Base-by-base conservation (phyloP, 495 filamentous ascomycete species). In the Terfezia claveryi region DNA sequence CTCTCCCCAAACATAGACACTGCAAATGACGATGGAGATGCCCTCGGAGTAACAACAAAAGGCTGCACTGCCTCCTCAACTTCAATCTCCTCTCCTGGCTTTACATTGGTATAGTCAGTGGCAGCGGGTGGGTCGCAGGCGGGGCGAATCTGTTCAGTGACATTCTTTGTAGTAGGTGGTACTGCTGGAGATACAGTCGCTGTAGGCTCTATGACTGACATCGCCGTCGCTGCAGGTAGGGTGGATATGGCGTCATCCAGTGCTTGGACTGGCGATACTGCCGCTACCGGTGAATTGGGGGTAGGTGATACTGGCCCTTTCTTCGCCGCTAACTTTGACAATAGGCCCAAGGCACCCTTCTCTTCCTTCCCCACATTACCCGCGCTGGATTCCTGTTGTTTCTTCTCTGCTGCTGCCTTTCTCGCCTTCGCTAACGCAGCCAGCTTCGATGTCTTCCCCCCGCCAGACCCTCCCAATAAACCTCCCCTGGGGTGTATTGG, bases 351-450 rank as follows among this genome's bases (percentile, higher is more conserved):
- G n/a, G 58, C 50, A 53, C 55, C 41, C 32, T 54, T 58, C 38
- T 65, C 49, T 20, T 56, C 59, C 52, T 50, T 56, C 1, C 23
- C 55, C 2, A 50, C 11, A 37, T 23, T 23, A 12, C 6, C 50
- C 23, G 6, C 50, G 6, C n/a, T 23, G 54, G n/a, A n/a, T 51
- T 51, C 50, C 11, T 23, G 64, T 59, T 10, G 64, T 56, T 51
- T 71, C 36, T 61, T 70, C 41, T 85, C 82, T 51, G 82, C 80
- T 67, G 86, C 87, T 69, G 88, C 92, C 66, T 81, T 82, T 52
- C 87, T 77, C 20, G 82, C 80, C n/a, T 85, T 87, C 56, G 89
- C 89, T 17, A 96, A 71, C 46, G 81, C 81, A 57, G 91, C 87
- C 36, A 96, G 72, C 64, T 95, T 98, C 10, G 89, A 94, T 63